These are phyloP conservation scores for Vitis amurensis DNA, from an alignment of 164 flowering plant genomes.

Conservation along the genomic window DNA sequence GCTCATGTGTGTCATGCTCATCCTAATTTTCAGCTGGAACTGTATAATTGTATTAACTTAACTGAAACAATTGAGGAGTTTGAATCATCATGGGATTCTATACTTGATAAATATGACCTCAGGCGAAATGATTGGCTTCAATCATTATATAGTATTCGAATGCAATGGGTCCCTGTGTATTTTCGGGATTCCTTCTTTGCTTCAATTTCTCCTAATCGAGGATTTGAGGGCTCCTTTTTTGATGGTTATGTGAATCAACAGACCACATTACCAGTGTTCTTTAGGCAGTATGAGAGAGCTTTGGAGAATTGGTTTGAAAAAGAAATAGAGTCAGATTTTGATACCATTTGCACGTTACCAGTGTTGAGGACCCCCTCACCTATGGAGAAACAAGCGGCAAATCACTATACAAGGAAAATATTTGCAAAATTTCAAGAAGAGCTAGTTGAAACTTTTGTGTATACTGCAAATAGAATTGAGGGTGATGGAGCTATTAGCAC, in stretches of 20 bases:
- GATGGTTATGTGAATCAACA: slow-evolving; percentile 74
- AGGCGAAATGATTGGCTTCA: slow-evolving; percentile 61
- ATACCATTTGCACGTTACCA: slow-evolving; percentile 67
- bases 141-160: slow-evolving; percentile 47
- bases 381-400: slow-evolving; percentile 89
- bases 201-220: slow-evolving; percentile 41
- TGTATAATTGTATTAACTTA: slow-evolving; percentile 58
- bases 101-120: slow-evolving; percentile 57
- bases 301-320: slow-evolving; percentile 57
- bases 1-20: slow-evolving; percentile 45
- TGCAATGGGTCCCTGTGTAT: slow-evolving; percentile 61
- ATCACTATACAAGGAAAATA: slow-evolving; percentile 60
- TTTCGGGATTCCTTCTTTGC: slow-evolving; percentile 64
- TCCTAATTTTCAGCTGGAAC: slow-evolving; percentile 55
- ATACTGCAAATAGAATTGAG: slow-evolving; percentile 71
- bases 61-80: slow-evolving; percentile 68
- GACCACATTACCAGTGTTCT: slow-evolving; percentile 64
- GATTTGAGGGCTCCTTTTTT: slow-evolving; percentile 53
- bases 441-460: slow-evolving; percentile 75
- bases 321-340: slow-evolving; percentile 73
- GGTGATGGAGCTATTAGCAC: slow-evolving; percentile 62
- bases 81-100: slow-evolving; percentile 57
- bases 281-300: slow-evolving; percentile 75
- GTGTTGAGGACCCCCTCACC: slow-evolving; percentile 79
- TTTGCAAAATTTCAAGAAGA: slow-evolving; percentile 85